A percentile compares a stretch with the other conserved stretches of the same genome.
Evolutionary conservation across 1,284 basidiomycete genomes (phyloP).

Genomic region (Phlebopus sp.): DNA sequence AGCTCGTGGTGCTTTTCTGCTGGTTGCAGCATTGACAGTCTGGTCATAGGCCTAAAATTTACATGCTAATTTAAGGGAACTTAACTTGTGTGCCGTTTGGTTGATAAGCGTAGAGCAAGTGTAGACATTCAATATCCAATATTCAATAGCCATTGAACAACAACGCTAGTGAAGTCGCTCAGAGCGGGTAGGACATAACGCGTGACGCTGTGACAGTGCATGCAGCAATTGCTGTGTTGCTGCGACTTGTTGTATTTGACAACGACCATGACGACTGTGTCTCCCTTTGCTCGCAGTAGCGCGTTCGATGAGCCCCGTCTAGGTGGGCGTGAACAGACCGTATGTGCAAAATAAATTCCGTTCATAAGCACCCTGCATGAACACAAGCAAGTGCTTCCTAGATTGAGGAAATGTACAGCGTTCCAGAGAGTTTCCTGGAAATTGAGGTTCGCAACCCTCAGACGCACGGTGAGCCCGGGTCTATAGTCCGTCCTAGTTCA

Average conservation of each 20-base stretch:
- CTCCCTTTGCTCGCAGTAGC: constrained; percentile 75
- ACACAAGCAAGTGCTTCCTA: constrained; percentile 40
- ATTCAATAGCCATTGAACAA: too few species aligned
- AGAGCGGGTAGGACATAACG: too few species aligned
- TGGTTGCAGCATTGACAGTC: neutral
- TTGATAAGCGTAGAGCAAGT: too few species aligned
- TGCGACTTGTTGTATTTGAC: constrained; percentile 17
- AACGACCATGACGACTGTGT: constrained; percentile 59
- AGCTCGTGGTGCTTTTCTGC: constrained; percentile 18
- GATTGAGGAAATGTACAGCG: constrained; percentile 98
- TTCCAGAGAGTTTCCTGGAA: constrained; percentile 96
- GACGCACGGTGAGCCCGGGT: constrained; percentile 76
- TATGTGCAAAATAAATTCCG: constrained; percentile 40
- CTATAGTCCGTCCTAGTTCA: neutral
- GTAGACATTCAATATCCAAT: too few species aligned
- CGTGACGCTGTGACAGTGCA: constrained; percentile 24
- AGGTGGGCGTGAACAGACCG: constrained; percentile 76
- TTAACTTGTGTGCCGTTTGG: too few species aligned
- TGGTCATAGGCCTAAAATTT: too few species aligned
- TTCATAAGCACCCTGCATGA: constrained; percentile 25
- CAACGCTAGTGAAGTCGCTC: too few species aligned
- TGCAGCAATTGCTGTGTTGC: constrained; percentile 22
- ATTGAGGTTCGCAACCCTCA: constrained; percentile 97
- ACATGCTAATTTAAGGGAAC: too few species aligned
- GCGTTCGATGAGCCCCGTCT: constrained; percentile 73